Conservation (phyloP, 371 early-diverging fungal species). For the Actinomortierella ambigua region DNA sequence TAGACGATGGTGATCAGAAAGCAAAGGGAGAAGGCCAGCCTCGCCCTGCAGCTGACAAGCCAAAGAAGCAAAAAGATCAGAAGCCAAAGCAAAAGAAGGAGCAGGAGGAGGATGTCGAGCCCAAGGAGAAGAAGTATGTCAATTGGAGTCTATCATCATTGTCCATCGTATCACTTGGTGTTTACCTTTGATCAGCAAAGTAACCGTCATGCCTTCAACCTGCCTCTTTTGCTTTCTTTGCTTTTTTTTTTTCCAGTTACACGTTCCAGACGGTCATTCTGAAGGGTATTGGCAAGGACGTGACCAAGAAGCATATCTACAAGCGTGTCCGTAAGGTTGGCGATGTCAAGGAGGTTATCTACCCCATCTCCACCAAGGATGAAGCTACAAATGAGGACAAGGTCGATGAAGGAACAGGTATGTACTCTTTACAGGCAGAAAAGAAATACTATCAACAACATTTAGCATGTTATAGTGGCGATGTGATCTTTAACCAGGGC, state of each 20-base stretch:
- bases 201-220: constrained; percentile 25
- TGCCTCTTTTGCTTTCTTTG: background rate
- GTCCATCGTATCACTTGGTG: background rate
- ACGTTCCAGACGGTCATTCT: constrained; percentile 39
- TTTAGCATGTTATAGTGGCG: background rate
- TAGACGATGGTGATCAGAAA: constrained; percentile 27
- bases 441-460: background rate
- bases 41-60: constrained; percentile 5
- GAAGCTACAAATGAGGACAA: constrained; percentile 35
- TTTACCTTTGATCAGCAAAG: too few relatives aligned
- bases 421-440: constrained; percentile 1
- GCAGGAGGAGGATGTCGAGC: constrained; percentile 18
- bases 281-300: constrained; percentile 46
- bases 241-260: constrained; percentile 11
- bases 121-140: constrained; percentile 43
- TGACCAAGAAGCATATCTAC: constrained; percentile 69
- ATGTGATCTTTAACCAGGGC: background rate
- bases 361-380: constrained; percentile 47
- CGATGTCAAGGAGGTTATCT: constrained; percentile 62
- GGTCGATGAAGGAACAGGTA: constrained; percentile 52
- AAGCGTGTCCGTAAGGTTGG: constrained; percentile 74
- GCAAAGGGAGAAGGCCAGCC: constrained; percentile 29
- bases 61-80: constrained; percentile 7
- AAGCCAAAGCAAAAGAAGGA: constrained; percentile 19
- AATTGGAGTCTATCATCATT: background rate